Base-by-base conservation (phyloP, 2,329 filamentous ascomycete genomes). In the Fusarium longipes region DNA sequence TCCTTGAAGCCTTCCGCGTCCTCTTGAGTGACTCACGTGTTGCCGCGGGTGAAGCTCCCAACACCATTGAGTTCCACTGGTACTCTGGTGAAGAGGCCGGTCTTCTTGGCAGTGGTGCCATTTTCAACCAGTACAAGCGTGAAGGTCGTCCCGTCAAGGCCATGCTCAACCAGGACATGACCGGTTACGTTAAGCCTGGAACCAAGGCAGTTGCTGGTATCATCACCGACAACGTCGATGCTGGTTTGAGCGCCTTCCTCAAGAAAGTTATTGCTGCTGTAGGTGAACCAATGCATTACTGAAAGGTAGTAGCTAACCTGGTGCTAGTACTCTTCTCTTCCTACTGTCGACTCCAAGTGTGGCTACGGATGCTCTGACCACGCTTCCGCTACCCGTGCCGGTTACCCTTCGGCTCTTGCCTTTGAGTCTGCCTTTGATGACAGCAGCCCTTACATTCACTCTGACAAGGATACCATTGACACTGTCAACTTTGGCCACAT, bases 61-160 rank as follows among this genome's bases (percentile, higher is more conserved):
- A 95, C 77, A 93, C 91, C 0, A 79, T 96, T 59, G 92, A 96
- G 79, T 95, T 95, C 77, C 91, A 95, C 76, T 96, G 91, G 91
- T 95, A 94, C 78, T 90, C 89, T 5, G 92, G 91, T 2, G 92
- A 96, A 72, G 92, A 96, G 75, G 91, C 89, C 10, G 92, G 92
- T 15, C 82, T 96, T 39, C 85, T 95, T 1, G 92, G 92, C 44
- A 91, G 88, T 57, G 90, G 92, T 29, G 79, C 77, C 30, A 77
- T 82, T 52, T 82, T 81, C 65, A 71, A 77, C 24, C 66, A 74
- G 39, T 82, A 82, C 60, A 66, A 74, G 40, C 68, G 70, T 1
- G 63, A 70, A 5, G 72, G 73, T 5, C 71, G 72, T 2, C 73
- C 78, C 22, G 77, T 82, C 58, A 77, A 76, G 57, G 78, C 79